These are phyloP conservation scores for Candida ipomoeae DNA, from an alignment of 805 yeast genomes.

Conservation along the genomic window DNA sequence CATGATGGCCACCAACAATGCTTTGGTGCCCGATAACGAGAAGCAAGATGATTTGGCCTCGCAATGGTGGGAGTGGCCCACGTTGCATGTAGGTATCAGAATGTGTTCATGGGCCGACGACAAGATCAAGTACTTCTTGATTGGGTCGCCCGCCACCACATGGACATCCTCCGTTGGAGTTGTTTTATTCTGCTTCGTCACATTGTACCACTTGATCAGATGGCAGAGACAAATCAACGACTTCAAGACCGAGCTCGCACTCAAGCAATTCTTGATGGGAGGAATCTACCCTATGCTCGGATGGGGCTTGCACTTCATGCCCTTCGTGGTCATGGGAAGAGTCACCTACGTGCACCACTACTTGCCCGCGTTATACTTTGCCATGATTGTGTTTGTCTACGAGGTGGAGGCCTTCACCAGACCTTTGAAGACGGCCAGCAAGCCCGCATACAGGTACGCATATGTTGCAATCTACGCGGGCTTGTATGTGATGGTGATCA, in stretches of 20 bases:
- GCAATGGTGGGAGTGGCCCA: slow-evolving; percentile 83
- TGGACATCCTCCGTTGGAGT: slow-evolving; percentile 68
- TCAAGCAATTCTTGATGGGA: slow-evolving; percentile 57
- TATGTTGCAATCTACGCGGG: slow-evolving; percentile 36
- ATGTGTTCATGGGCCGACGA: slow-evolving; percentile 69
- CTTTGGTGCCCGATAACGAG: slow-evolving; percentile 73
- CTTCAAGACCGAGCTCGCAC: slow-evolving; percentile 46
- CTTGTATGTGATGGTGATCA: slow-evolving; percentile 50
- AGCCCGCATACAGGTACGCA: slow-evolving; percentile 5
- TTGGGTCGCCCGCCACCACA: slow-evolving; percentile 66
- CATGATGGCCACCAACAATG: slow-evolving; percentile 85
- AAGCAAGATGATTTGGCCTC: slow-evolving; percentile 70
- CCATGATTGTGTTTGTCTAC: slow-evolving; percentile 71
- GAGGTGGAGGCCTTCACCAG: slow-evolving; percentile 46
- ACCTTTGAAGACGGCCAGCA: slow-evolving; percentile 14
- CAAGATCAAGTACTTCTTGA: slow-evolving; percentile 55
- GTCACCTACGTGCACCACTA: slow-evolving; percentile 97
- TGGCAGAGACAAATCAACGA: slow-evolving; percentile 72
- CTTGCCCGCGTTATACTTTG: slow-evolving; percentile 93
- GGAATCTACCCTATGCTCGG: slow-evolving; percentile 86
- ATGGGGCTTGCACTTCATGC: slow-evolving; percentile 85
- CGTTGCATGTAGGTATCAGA: slow-evolving; percentile 61
- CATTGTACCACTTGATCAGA: slow-evolving; percentile 36
- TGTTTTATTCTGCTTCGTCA: slow-evolving; percentile 47
- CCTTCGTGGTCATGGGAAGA: slow-evolving; percentile 91